Conservation (phyloP, 306 rosid genomes). For the Vigna angularis region DNA sequence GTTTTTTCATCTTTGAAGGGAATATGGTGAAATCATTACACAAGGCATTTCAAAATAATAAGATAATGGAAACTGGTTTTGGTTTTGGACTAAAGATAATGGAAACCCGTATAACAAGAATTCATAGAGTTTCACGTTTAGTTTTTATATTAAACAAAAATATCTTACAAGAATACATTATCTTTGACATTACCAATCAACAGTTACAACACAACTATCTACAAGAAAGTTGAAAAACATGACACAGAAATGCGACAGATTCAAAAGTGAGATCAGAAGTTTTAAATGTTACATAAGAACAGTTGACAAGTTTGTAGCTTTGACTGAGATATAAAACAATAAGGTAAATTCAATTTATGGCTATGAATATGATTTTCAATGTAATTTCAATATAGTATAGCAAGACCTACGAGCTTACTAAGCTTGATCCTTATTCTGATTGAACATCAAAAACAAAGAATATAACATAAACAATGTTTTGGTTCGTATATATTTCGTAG, state of each 20-base stretch:
- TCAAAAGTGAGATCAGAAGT: neutral
- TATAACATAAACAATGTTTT: too few species aligned
- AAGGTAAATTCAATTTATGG: too few species aligned
- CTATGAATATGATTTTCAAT: too few species aligned
- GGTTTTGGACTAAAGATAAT: neutral
- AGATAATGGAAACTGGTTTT: neutral
- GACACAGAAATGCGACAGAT: neutral
- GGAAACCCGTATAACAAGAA: slow-evolving; percentile 54
- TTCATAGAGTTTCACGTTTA: neutral
- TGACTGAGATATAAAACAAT: neutral
- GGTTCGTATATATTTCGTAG: too few species aligned
- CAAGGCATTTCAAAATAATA: too few species aligned
- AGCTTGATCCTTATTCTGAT: too few species aligned
- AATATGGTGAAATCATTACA: too few species aligned
- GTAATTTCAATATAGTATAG: too few species aligned
- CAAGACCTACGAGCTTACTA: too few species aligned
- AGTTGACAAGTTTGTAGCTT: neutral
- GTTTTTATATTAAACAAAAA: slow-evolving; percentile 4
- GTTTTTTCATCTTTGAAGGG: neutral
- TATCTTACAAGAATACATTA: neutral
- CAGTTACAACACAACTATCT: neutral
- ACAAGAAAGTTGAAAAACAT: neutral
- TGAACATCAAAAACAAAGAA: too few species aligned
- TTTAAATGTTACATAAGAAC: neutral
- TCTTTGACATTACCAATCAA: neutral